Evolutionary conservation across 2,329 filamentous ascomycete genomes (phyloP).

Genomic region (Colletotrichum chrysophilum): DNA sequence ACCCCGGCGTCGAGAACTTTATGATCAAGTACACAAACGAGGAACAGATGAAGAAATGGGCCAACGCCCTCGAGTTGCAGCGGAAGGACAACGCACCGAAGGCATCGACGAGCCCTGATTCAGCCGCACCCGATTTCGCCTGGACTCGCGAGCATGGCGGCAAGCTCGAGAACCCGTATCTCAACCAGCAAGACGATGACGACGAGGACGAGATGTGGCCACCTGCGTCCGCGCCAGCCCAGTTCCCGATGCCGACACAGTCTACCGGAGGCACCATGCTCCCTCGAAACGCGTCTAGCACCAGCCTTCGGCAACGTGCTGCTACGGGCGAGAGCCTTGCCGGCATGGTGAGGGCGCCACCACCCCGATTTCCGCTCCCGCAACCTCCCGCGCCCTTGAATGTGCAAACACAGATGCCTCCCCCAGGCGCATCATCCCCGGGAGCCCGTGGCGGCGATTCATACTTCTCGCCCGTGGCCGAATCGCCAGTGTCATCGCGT

Average conservation of each 20-base stretch:
- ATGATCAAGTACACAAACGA: conserved; percentile 93
- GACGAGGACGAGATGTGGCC: conserved; percentile 59
- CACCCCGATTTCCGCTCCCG: conserved; percentile 74
- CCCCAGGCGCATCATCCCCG: conserved; percentile 59
- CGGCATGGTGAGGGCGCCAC: conserved; percentile 63
- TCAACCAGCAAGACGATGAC: conserved; percentile 66
- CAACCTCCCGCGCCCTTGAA: conserved; percentile 65
- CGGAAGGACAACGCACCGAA: conserved; percentile 65
- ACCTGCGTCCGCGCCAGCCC: conserved; percentile 36
- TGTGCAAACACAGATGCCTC: conserved; percentile 63
- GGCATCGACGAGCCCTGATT: conserved; percentile 50
- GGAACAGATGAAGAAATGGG: conserved; percentile 93
- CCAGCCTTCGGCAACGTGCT: conserved; percentile 77
- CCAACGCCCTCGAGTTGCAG: conserved; percentile 77
- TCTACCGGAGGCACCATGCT: conserved; percentile 50
- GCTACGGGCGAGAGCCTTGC: conserved; percentile 74
- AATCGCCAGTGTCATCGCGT: conserved; percentile 78
- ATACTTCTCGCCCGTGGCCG: conserved; percentile 89
- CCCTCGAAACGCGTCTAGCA: conserved; percentile 72
- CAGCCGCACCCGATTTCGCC: conserved; percentile 73
- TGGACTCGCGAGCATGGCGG: conserved; percentile 75
- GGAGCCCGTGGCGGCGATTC: conserved; percentile 72
- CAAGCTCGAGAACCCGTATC: conserved; percentile 82
- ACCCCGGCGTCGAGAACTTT: conserved; percentile 94
- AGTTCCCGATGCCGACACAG: conserved; percentile 35